Evolutionary conservation across 805 yeast species (phyloP).

Genomic region (Suhomyces sp.): DNA sequence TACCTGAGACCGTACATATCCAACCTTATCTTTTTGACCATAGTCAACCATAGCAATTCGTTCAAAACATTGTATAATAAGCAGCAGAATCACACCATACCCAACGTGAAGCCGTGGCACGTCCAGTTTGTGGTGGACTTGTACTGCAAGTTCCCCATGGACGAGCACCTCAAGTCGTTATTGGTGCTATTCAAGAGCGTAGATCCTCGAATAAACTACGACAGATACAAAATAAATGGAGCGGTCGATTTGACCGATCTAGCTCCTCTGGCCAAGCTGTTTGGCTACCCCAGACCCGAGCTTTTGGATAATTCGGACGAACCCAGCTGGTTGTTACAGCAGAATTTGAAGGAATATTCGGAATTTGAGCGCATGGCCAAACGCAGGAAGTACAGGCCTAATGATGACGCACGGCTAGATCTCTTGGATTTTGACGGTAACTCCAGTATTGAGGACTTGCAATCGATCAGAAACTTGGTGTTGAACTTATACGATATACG

Average conservation of each 20-base stretch:
- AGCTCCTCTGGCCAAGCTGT: constrained; percentile 19
- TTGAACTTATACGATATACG: not conserved
- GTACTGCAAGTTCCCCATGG: constrained; percentile 29
- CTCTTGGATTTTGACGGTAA: constrained; percentile 1
- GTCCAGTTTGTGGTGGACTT: constrained; percentile 27
- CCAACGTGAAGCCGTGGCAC: constrained; percentile 24
- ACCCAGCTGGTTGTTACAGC: constrained; percentile 2
- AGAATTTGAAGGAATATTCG: constrained; percentile 13
- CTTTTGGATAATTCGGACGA: not conserved
- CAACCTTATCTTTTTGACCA: constrained; percentile 8
- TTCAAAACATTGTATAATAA: constrained; percentile 6
- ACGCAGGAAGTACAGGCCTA: constrained; percentile 8
- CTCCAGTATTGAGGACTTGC: constrained; percentile 4
- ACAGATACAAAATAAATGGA: constrained; percentile 14
- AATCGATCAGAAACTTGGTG: not conserved
- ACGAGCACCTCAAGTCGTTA: constrained; percentile 22
- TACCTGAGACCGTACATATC: constrained; percentile 12
- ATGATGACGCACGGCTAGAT: not conserved
- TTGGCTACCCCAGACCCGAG: constrained; percentile 21
- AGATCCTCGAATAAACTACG: constrained; percentile 18
- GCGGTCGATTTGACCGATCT: constrained; percentile 19
- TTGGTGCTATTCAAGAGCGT: constrained; percentile 19
- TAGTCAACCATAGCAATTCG: constrained; percentile 1
- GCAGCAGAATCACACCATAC: not conserved
- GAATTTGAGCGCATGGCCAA: constrained; percentile 11